Conservation (phyloP, 805 yeast genomes). For the Candida yuanshanica region DNA sequence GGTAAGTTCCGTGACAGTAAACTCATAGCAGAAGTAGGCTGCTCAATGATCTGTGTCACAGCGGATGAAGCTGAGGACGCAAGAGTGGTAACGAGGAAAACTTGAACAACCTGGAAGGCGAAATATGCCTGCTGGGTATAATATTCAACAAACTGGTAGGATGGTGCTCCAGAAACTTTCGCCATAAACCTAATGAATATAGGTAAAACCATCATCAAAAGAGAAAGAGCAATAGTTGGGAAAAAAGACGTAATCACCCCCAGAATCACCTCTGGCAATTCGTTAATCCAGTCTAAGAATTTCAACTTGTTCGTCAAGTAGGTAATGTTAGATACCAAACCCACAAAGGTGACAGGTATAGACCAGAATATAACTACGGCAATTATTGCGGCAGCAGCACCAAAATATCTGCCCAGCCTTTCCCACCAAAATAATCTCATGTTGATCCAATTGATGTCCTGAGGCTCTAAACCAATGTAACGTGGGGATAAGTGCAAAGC, state of each 20-base stretch:
- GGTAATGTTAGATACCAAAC: constrained; percentile 64
- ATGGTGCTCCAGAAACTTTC: constrained; percentile 49
- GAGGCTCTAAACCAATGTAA: constrained; percentile 57
- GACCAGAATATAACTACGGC: constrained; percentile 66
- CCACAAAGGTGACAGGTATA: constrained; percentile 74
- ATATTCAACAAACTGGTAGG: constrained; percentile 52
- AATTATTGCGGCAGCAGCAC: constrained; percentile 46
- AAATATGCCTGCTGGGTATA: constrained; percentile 65
- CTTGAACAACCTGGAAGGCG: constrained; percentile 74
- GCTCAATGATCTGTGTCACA: constrained; percentile 56
- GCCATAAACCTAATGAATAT: constrained; percentile 61
- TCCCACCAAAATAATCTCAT: constrained; percentile 82
- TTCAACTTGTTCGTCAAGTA: constrained; percentile 51
- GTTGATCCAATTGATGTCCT: constrained; percentile 63
- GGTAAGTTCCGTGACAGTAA: constrained; percentile 77
- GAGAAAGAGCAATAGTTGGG: constrained; percentile 60
- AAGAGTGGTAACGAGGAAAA: constrained; percentile 76
- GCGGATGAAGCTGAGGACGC: constrained; percentile 79
- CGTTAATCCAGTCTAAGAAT: constrained; percentile 51
- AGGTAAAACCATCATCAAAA: constrained; percentile 64
- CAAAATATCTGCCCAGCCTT: constrained; percentile 45
- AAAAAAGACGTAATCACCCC: constrained; percentile 66
- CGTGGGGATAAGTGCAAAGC: constrained; percentile 61
- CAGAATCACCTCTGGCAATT: constrained; percentile 45
- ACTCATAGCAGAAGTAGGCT: constrained; percentile 69